phyloP scores from a whole-genome alignment of 257 asterid species.

The Solanum gandarillasii region DNA sequence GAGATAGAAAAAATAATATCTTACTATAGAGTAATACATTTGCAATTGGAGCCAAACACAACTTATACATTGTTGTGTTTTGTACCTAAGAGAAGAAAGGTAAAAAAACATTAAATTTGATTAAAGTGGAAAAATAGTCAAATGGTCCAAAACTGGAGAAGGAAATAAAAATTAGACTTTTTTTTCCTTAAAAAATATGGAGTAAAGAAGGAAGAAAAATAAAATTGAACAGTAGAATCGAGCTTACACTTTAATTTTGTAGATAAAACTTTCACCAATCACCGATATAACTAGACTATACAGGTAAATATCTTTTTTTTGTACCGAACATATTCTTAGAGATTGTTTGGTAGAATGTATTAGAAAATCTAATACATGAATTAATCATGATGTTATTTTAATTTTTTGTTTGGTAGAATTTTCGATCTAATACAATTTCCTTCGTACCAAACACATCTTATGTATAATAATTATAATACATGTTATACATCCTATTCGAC shows the following conservation, averaged over 20 bases:
- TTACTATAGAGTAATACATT: background rate
- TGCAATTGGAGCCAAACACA: background rate
- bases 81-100: background rate
- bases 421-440: too few relatives aligned
- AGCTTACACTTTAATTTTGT: background rate
- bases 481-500: background rate
- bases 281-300: background rate
- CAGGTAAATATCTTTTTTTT: rapidly evolving
- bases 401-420: too few relatives aligned
- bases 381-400: too few relatives aligned
- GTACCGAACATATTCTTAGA: too few relatives aligned
- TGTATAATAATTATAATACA: background rate
- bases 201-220: background rate
- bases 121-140: background rate
- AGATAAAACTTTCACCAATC: too few relatives aligned
- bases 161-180: background rate
- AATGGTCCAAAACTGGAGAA: background rate
- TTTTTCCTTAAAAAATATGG: background rate
- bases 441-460: too few relatives aligned
- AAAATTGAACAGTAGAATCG: background rate
- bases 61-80: too few relatives aligned
- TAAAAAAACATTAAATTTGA: too few relatives aligned
- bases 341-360: too few relatives aligned
- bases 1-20: too few relatives aligned
- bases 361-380: background rate